Conservation (phyloP, 2,329 filamentous ascomycete genomes). For the Apiospora malaysiana region DNA sequence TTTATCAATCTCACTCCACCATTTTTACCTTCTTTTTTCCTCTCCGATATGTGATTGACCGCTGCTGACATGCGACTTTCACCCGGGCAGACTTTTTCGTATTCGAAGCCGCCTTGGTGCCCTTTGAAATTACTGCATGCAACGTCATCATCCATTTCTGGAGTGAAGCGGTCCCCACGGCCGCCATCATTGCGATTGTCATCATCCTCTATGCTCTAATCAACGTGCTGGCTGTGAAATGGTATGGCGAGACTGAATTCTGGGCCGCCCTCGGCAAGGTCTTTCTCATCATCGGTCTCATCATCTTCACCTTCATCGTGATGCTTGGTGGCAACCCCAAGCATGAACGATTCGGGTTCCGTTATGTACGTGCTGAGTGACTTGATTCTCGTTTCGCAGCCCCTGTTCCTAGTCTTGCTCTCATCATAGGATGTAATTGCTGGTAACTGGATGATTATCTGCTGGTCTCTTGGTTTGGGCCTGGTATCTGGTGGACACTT, state of each 20-base stretch:
- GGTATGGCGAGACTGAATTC: constrained; percentile 81
- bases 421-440: neutral
- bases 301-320: constrained; percentile 79
- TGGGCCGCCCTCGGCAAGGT: constrained; percentile 75
- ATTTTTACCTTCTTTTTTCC: too few relatives aligned
- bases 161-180: constrained; percentile 64
- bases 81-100: constrained; percentile 63
- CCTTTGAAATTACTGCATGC: constrained; percentile 71
- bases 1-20: neutral
- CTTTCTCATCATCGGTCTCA: constrained; percentile 71
- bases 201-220: constrained; percentile 60
- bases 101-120: constrained; percentile 70
- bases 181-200: constrained; percentile 65
- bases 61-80: neutral
- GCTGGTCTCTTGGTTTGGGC: neutral
- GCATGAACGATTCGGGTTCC: constrained; percentile 74
- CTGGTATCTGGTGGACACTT: too few relatives aligned
- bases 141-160: constrained; percentile 69
- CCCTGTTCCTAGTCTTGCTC: neutral
- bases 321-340: constrained; percentile 85
- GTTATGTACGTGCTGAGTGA: constrained; percentile 32
- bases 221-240: constrained; percentile 76
- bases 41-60: neutral
- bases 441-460: neutral
- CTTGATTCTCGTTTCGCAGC: neutral